Base-by-base conservation (phyloP, 306 rosid genomes). In the Morella rubra region DNA sequence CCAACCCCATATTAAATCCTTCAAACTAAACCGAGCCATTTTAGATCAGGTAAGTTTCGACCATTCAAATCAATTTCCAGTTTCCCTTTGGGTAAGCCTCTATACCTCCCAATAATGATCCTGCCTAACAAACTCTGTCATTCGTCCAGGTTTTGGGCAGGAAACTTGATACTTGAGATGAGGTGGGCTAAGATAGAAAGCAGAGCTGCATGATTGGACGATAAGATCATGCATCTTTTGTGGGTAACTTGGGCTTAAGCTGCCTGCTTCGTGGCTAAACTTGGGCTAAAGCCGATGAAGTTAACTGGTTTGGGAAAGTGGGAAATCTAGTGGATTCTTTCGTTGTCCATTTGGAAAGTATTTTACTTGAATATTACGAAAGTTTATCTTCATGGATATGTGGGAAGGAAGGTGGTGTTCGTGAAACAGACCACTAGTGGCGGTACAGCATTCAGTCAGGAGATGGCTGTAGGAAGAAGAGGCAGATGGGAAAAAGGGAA, bases 401-500 rank as follows among this genome's bases (percentile, higher is more conserved):
- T 77, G 83, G 80, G 78, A 87, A 80, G 60, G 52, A 81, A 87
- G 80, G 73, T 55, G 83, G 81, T 70, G 82, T 74, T 20, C 45
- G 74, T 56, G 83, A 84, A 91, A 20, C 96, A 97, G 97, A 86
- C 97, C 97, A 90, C 93, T 6, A 72, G 73, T 20, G 80, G 88
- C 16, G 80, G 81, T 75, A 87, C 83, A 87, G 37, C 37, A 32
- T 32, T 32, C 37, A 32, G 3, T 2, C 37, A 32, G 88, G 45
- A 79, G 81, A 73, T 76, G 87, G 95, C 86, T 91, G 83, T 83
- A 79, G 85, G 82, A 82, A 85, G 87, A 88, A 87, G 96, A 82
- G 92, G 92, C 96, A 90, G 96, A 89, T 86, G 96, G 92, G 69
- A 85, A 84, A 81, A 72, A 73, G 92, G 97, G 86, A 80, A 88